Base-by-base conservation (phyloP, 148 eudicot genomes). In the Fallopia convolvulus region DNA sequence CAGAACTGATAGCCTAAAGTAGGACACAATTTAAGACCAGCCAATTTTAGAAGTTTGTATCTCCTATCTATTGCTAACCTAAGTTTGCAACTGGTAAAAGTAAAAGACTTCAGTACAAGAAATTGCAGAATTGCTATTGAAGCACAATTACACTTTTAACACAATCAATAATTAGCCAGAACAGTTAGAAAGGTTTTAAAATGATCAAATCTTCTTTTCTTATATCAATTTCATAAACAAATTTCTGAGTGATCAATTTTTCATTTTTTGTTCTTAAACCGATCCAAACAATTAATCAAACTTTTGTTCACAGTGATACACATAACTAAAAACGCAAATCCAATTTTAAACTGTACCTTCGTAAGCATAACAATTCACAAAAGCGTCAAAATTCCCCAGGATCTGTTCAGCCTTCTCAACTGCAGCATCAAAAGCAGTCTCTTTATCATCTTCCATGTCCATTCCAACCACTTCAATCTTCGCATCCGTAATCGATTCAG, bases 401-500 rank as follows among this genome's bases (percentile, higher is more conserved):
- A 90, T 49, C 50, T 46, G 77, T 36, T 80, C 83, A 7, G 95
- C 88, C 81, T 85, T 90, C 49, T 88, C 91, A 47, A 92, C 97
- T 6, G 99, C 93, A 81, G 74, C 84, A 56, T 87, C 86, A 56
- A 89, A 92, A 71, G 75, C 77, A 52, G 77, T 78, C 79, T 92
- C 97, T 13, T 76, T 85, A 33, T 94, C 97, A 52, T 87, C 90
- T 76, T 89, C 97, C 97, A 90, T 90, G 73, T 92, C 84, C 82
- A 94, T 72, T 47, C 86, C 93, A 36, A 94, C 89, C 3, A 90
- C 88, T 75, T 89, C 90, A 15, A 90, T 70, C 71, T 77, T 68
- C 68, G 75, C 77, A 14, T 12, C 86, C 61, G 88, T 79, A 44
- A 79, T 10, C 36, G 86, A 86, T 41, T 82, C 76, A 47, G 61